Conservation (phyloP, 495 filamentous ascomycete genomes). For the Penicillium desertorum region DNA sequence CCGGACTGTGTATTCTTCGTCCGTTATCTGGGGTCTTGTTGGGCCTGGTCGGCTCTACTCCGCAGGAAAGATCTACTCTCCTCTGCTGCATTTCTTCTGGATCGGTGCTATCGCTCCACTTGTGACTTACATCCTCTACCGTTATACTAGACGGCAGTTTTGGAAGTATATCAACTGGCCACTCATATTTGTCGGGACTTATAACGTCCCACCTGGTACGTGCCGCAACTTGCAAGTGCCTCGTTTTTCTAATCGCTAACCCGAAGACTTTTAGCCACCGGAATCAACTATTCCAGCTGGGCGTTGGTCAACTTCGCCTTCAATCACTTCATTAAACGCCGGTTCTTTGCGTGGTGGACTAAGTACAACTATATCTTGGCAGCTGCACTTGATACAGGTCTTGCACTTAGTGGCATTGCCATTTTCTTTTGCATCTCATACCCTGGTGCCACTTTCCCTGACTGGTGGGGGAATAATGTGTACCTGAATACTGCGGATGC, state of each 20-base stretch:
- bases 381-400: slow-evolving; percentile 34
- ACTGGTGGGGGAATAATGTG: slow-evolving; percentile 45
- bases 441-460: slow-evolving; percentile 37
- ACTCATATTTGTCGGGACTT: slow-evolving; percentile 47
- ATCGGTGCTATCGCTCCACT: slow-evolving; percentile 39
- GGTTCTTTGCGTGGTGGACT: slow-evolving; percentile 45
- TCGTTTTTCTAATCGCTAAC: neutral
- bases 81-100: slow-evolving; percentile 37
- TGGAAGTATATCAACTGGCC: slow-evolving; percentile 47
- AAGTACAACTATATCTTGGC: slow-evolving; percentile 38
- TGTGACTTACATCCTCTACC: slow-evolving; percentile 33
- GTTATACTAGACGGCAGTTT: slow-evolving; percentile 35
- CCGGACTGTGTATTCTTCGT: slow-evolving; percentile 43
- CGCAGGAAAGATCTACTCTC: slow-evolving; percentile 24
- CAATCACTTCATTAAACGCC: slow-evolving; percentile 41
- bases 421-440: slow-evolving; percentile 40
- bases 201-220: slow-evolving; percentile 39
- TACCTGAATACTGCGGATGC: slow-evolving; percentile 49
- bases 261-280: slow-evolving; percentile 35
- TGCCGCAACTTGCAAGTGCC: neutral
- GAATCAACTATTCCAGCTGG: slow-evolving; percentile 52
- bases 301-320: slow-evolving; percentile 49
- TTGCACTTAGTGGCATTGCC: slow-evolving; percentile 37
- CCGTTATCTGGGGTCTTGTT: slow-evolving; percentile 42
- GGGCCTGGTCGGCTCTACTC: slow-evolving; percentile 35